Evolutionary conservation across 208 protist species (phyloP).

Genomic region (Wallacemonas collosoma): DNA sequence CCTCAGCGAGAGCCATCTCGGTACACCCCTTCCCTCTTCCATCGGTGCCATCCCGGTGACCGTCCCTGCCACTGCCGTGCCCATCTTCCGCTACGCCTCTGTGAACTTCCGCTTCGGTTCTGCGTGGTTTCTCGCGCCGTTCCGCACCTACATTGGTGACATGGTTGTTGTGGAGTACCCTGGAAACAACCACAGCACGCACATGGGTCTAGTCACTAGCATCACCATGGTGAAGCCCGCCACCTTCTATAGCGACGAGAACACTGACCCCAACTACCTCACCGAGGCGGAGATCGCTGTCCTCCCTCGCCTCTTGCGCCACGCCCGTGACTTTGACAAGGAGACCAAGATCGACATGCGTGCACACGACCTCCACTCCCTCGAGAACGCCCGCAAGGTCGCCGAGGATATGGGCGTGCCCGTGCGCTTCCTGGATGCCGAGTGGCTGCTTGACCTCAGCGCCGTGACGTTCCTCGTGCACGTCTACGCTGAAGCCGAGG

Average conservation of each 20-base stretch:
- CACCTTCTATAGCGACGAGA: slow-evolving; percentile 71
- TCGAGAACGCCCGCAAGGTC: slow-evolving; percentile 55
- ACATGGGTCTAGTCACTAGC: slow-evolving; percentile 78
- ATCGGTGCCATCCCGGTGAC: background rate
- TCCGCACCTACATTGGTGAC: slow-evolving; percentile 69
- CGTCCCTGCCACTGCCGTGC: slow-evolving; percentile 2
- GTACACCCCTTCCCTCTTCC: background rate
- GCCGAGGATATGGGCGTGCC: slow-evolving; percentile 51
- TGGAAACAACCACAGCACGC: slow-evolving; percentile 46
- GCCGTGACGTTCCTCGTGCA: slow-evolving; percentile 84
- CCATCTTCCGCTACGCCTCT: slow-evolving; percentile 71
- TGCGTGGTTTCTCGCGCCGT: slow-evolving; percentile 86
- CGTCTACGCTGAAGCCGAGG: slow-evolving; percentile 50
- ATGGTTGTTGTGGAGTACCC: slow-evolving; percentile 89
- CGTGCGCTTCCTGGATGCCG: slow-evolving; percentile 74
- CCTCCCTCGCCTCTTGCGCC: slow-evolving; percentile 74
- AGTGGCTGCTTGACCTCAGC: slow-evolving; percentile 84
- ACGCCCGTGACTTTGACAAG: slow-evolving; percentile 77
- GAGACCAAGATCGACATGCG: slow-evolving; percentile 77
- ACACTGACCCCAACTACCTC: slow-evolving; percentile 64
- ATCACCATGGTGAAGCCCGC: slow-evolving; percentile 71
- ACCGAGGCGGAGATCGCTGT: slow-evolving; percentile 50
- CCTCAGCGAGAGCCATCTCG: background rate
- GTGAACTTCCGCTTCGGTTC: slow-evolving; percentile 89
- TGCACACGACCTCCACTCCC: slow-evolving; percentile 59